phyloP scores from a whole-genome alignment of 805 yeast species.

The Candida xyloterini region DNA sequence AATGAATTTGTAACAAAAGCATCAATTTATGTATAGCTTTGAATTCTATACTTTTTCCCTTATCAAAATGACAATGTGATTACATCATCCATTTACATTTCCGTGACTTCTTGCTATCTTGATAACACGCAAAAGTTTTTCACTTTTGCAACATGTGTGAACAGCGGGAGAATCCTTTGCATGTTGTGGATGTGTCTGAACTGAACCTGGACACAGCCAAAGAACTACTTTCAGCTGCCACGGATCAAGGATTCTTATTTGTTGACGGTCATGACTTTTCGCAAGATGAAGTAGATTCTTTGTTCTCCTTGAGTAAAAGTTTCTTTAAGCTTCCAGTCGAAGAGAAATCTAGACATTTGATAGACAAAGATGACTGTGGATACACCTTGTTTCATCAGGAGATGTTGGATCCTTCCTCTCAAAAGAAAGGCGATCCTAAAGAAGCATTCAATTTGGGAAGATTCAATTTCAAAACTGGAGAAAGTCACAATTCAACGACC shows the following conservation, averaged over 20 bases:
- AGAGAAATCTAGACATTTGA: conserved; percentile 33
- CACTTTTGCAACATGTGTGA: background rate
- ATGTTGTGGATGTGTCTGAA: conserved; percentile 42
- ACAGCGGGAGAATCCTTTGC: conserved; percentile 36
- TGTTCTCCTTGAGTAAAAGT: conserved; percentile 32
- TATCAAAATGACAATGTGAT: too few relatives aligned
- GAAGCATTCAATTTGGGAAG: conserved; percentile 65
- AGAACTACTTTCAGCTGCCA: conserved; percentile 43
- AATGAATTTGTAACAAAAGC: background rate
- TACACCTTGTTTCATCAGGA: conserved; percentile 38
- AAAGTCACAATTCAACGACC: conserved; percentile 33
- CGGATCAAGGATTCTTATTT: conserved; percentile 49
- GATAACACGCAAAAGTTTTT: background rate
- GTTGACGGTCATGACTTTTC: conserved; percentile 52
- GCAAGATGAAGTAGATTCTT: conserved; percentile 37
- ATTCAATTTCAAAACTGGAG: conserved; percentile 48
- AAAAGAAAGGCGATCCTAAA: conserved; percentile 53
- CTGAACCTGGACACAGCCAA: conserved; percentile 34
- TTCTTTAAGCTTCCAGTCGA: conserved; percentile 38
- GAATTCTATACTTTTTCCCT: too few relatives aligned
- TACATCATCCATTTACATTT: too few relatives aligned
- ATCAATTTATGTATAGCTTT: too few relatives aligned
- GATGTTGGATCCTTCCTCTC: conserved; percentile 34
- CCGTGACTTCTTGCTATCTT: background rate
- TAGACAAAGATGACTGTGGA: conserved; percentile 42